Evolutionary conservation across 2,329 filamentous ascomycete species (phyloP).

Genomic region (Claviceps maximensis): DNA sequence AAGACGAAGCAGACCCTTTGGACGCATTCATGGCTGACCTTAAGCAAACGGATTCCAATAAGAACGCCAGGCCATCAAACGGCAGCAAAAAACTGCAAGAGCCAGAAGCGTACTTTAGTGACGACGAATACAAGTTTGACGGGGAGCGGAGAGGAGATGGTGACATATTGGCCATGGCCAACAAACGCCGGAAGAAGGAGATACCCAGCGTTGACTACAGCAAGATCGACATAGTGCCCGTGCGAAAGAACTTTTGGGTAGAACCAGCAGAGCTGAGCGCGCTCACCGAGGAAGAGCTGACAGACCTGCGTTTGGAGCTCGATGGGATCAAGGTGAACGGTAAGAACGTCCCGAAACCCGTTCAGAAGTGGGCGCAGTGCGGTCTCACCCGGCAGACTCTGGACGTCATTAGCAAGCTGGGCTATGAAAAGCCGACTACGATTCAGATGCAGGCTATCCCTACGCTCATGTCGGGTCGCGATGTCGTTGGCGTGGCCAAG

Average conservation of each 20-base stretch:
- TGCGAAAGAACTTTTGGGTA: constrained; percentile 90
- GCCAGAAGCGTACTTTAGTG: constrained; percentile 78
- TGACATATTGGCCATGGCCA: constrained; percentile 39
- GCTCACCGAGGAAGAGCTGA: constrained; percentile 74
- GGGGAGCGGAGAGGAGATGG: constrained; percentile 34
- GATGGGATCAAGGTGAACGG: constrained; percentile 93
- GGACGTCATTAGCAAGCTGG: constrained; percentile 68
- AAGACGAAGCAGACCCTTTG: constrained; percentile 72
- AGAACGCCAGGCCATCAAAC: constrained; percentile 15
- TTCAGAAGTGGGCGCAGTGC: constrained; percentile 94
- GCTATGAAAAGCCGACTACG: constrained; percentile 78
- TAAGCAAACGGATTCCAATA: constrained; percentile 38
- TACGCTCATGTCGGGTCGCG: constrained; percentile 87
- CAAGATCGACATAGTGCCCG: constrained; percentile 72
- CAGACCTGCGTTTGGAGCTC: constrained; percentile 69
- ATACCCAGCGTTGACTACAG: constrained; percentile 77
- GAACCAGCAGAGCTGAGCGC: constrained; percentile 74
- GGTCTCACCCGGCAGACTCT: constrained; percentile 77
- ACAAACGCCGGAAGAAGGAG: constrained; percentile 83
- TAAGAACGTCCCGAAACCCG: constrained; percentile 79
- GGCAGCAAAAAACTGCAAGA: constrained; percentile 46
- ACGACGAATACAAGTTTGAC: constrained; percentile 56
- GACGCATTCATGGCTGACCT: constrained; percentile 91
- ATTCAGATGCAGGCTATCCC: constrained; percentile 95
- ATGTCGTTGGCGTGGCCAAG: constrained; percentile 93